A percentile compares a stretch with the other conserved stretches of the same genome.
Evolutionary conservation across 306 rosid species (phyloP).

Genomic region (Begonia fuchsioides): DNA sequence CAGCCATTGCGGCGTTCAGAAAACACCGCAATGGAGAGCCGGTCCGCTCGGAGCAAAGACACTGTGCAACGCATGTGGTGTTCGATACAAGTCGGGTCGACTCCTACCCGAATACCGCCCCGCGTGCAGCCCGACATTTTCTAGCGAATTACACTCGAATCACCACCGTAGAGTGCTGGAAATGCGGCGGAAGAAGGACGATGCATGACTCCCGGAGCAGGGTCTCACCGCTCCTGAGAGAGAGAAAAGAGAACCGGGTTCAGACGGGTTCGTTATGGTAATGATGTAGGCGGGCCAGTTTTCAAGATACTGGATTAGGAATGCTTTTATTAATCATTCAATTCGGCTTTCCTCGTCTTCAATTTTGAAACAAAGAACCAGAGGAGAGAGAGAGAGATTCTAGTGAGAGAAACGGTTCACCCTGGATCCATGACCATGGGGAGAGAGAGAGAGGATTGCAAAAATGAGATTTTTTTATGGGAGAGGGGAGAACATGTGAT

Average conservation of each 20-base stretch:
- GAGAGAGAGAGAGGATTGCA: no score
- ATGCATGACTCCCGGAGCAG: slow-evolving; percentile 8
- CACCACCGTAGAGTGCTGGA: slow-evolving; percentile 91
- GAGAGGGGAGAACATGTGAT: no score
- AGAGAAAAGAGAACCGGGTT: no score
- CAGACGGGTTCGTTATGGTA: neutral
- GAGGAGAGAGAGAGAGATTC: no score
- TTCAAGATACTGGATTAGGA: no score
- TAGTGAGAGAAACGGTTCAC: no score
- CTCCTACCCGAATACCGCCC: slow-evolving; percentile 85
- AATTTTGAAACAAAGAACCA: no score
- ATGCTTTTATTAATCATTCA: no score
- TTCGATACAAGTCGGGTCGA: slow-evolving; percentile 90
- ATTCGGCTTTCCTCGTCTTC: no score
- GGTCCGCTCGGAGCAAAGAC: slow-evolving; percentile 94
- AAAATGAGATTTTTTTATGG: no score
- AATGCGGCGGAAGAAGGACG: slow-evolving; percentile 81
- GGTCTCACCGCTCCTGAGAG: slow-evolving; percentile 21
- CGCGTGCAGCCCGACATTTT: slow-evolving; percentile 93
- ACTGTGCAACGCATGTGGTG: slow-evolving; percentile 87
- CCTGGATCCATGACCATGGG: no score
- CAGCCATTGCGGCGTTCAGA: slow-evolving; percentile 93
- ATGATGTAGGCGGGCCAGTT: no score
- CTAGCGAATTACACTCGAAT: slow-evolving; percentile 70
- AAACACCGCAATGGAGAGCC: slow-evolving; percentile 93